phyloP scores from a whole-genome alignment of 1,284 basidiomycete species.

The Exobasidium rhododendri region DNA sequence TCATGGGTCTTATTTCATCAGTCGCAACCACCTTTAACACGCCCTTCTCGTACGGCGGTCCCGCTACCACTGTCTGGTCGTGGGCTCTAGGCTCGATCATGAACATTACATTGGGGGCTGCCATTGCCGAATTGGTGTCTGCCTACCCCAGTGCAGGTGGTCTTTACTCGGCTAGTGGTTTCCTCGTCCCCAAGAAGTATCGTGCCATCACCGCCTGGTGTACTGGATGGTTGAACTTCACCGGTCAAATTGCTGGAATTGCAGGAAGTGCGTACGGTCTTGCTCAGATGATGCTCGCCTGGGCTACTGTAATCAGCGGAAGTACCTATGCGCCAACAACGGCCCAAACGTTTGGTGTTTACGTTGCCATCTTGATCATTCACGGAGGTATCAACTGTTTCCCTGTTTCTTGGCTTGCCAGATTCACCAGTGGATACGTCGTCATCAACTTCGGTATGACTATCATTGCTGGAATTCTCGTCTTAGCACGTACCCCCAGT shows the following conservation, averaged over 20 bases:
- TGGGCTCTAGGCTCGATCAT: conserved; percentile 52
- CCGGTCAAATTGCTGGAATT: conserved; percentile 79
- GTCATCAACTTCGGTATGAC: conserved; percentile 74
- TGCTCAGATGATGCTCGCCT: conserved; percentile 79
- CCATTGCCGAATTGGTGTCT: conserved; percentile 56
- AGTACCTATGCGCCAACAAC: conserved; percentile 24
- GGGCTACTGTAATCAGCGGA: conserved; percentile 57
- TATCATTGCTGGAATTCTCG: conserved; percentile 70
- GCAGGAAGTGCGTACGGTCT: conserved; percentile 86
- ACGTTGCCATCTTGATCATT: conserved; percentile 44
- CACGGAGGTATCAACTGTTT: conserved; percentile 67
- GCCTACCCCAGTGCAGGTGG: conserved; percentile 81
- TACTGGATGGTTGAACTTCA: conserved; percentile 67
- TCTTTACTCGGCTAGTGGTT: conserved; percentile 61
- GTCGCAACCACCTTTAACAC: conserved; percentile 53
- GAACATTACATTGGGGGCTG: conserved; percentile 49
- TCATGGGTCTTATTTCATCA: conserved; percentile 53
- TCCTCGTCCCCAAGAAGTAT: conserved; percentile 45
- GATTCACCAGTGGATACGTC: conserved; percentile 74
- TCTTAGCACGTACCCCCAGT: conserved; percentile 68
- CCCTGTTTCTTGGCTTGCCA: conserved; percentile 73
- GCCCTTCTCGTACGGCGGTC: conserved; percentile 46
- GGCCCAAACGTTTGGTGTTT: conserved; percentile 46
- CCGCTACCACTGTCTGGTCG: conserved; percentile 48
- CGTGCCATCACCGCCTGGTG: conserved; percentile 67